A percentile compares a stretch with the other conserved stretches of the same genome.
These are phyloP conservation scores for Gamsiella multidivaricata DNA, from an alignment of 192 early-diverging fungal genomes.

Conservation along the genomic window DNA sequence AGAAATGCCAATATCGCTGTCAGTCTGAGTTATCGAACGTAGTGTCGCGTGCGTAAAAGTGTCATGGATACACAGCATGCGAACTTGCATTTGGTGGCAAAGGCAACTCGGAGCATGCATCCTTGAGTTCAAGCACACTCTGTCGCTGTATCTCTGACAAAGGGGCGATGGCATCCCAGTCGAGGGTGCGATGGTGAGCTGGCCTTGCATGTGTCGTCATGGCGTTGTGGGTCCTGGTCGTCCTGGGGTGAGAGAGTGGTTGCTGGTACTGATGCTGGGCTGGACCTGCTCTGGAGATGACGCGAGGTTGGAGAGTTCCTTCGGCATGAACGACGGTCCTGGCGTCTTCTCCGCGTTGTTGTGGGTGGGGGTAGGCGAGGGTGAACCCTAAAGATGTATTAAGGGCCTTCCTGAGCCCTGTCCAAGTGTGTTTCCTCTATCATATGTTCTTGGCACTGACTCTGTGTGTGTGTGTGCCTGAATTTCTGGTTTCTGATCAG, in stretches of 20 bases:
- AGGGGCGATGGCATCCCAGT: constrained; percentile 68
- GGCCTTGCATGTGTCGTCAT: constrained; percentile 27
- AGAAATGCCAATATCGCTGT: background rate
- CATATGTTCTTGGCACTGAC: too few species aligned
- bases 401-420: too few species aligned
- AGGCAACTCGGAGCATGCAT: constrained; percentile 68
- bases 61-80: background rate
- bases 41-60: background rate
- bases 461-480: background rate
- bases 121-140: constrained; percentile 66
- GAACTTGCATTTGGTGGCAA: constrained; percentile 61
- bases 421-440: too few species aligned
- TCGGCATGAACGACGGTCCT: too few species aligned
- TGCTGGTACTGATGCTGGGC: too few species aligned
- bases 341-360: too few species aligned
- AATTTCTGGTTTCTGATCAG: background rate
- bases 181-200: constrained; percentile 48
- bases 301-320: too few species aligned
- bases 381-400: too few species aligned
- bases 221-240: constrained; percentile 4
- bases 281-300: too few species aligned
- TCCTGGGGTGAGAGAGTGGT: background rate
- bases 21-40: background rate
- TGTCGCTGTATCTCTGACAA: constrained; percentile 62
- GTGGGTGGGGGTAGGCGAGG: too few species aligned